These are phyloP conservation scores for Argentina anserina DNA, from an alignment of 306 rosid genomes.

Conservation along the genomic window DNA sequence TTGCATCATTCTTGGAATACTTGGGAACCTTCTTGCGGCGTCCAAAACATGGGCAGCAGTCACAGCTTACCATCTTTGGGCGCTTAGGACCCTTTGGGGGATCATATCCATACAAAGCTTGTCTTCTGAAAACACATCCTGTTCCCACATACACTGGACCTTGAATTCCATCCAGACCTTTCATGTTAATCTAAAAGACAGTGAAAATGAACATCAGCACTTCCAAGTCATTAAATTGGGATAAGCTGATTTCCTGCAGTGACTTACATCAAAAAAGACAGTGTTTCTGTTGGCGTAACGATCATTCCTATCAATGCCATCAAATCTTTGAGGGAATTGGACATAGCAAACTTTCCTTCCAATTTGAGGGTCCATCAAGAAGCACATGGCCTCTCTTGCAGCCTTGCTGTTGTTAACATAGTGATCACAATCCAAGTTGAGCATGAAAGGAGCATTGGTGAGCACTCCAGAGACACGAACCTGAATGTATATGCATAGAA, in stretches of 20 bases:
- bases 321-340: constrained; percentile 92
- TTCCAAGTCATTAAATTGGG: constrained; percentile 1
- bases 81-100: constrained; percentile 93
- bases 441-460: constrained; percentile 86
- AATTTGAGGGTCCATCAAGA: constrained; percentile 86
- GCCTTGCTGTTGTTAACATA: constrained; percentile 84
- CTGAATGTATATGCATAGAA: constrained; percentile 32
- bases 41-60: constrained; percentile 91
- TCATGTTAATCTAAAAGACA: constrained; percentile 80
- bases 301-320: constrained; percentile 79
- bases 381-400: constrained; percentile 90
- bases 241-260: constrained; percentile 5
- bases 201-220: constrained; percentile 12
- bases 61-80: constrained; percentile 92
- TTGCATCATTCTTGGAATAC: constrained; percentile 53
- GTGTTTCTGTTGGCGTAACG: constrained; percentile 95
- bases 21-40: constrained; percentile 70
- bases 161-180: constrained; percentile 94
- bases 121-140: constrained; percentile 95
- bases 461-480: constrained; percentile 89
- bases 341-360: constrained; percentile 82
- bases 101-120: constrained; percentile 83
- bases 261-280: constrained; percentile 78
- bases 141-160: constrained; percentile 97
- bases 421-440: constrained; percentile 95